phyloP scores from a whole-genome alignment of 768 basidiomycete species.

The Termitomyces sp. region DNA sequence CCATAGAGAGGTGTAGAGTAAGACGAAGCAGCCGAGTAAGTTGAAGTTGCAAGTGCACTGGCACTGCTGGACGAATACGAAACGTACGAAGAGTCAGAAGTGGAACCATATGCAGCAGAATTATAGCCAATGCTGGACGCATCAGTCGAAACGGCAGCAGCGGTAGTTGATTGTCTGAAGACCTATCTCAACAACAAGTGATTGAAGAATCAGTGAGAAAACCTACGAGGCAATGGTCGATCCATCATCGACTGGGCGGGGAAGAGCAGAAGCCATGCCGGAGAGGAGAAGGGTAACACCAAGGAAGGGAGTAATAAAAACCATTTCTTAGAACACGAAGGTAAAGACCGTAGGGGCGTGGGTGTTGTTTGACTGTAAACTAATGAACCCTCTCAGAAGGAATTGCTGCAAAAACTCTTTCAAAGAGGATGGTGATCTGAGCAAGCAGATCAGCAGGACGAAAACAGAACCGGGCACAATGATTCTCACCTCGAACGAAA shows the following conservation, averaged over 20 bases:
- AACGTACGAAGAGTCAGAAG: constrained; percentile 18
- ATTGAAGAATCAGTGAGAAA: background rate
- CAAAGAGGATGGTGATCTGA: constrained; percentile 64
- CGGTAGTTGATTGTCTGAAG: background rate
- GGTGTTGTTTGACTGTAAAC: constrained; percentile 35
- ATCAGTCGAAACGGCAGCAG: background rate
- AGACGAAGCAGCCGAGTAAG: constrained; percentile 18
- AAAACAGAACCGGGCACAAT: background rate
- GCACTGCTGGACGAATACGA: constrained; percentile 15
- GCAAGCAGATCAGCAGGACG: background rate
- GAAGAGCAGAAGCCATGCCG: constrained; percentile 43
- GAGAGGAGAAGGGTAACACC: constrained; percentile 50
- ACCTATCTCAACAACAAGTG: background rate
- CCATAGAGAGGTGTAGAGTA: constrained; percentile 51
- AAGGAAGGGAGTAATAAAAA: constrained; percentile 49
- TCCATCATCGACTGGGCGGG: constrained; percentile 29
- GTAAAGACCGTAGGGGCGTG: constrained; percentile 40
- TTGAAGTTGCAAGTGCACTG: constrained; percentile 15
- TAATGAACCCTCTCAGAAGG: constrained; percentile 59
- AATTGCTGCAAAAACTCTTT: constrained; percentile 51
- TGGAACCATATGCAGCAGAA: constrained; percentile 9
- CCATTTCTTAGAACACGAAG: constrained; percentile 46
- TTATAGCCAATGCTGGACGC: constrained; percentile 6
- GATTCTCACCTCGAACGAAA: constrained; percentile 46
- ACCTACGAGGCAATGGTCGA: constrained; percentile 32